Conservation (phyloP, 345 rosid genomes). For the Rhodamnia rubescens region DNA sequence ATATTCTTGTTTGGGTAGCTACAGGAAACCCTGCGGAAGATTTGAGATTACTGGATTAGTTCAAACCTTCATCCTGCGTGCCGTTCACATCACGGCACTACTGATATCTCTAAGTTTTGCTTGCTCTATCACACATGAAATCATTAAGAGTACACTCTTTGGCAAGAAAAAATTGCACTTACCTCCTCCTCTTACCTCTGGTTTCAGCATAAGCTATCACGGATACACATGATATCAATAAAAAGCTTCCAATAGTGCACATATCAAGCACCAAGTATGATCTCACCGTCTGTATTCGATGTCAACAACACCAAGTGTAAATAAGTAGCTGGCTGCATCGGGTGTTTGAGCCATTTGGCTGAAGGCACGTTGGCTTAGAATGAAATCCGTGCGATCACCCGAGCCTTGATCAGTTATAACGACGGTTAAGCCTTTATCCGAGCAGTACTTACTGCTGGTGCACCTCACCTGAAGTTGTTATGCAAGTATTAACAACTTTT, state of each 20-base stretch:
- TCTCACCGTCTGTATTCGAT: constrained; percentile 57
- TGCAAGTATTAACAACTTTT: neutral
- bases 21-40: constrained; percentile 41
- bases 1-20: constrained; percentile 47
- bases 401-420: constrained; percentile 58
- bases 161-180: neutral
- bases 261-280: neutral
- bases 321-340: constrained; percentile 29
- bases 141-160: neutral
- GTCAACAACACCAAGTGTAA: constrained; percentile 39
- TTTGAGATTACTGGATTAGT: constrained; percentile 4
- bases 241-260: neutral
- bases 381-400: constrained; percentile 38
- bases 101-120: neutral
- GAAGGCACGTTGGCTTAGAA: constrained; percentile 46
- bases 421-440: constrained; percentile 38
- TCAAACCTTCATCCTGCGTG: neutral
- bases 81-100: neutral
- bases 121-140: neutral
- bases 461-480: constrained; percentile 40
- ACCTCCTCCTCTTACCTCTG: neutral
- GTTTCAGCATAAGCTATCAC: neutral
- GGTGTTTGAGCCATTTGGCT: constrained; percentile 47
- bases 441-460: constrained; percentile 37
- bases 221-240: neutral